phyloP scores from a whole-genome alignment of 768 basidiomycete genomes.

The Leccinum arenicola region DNA sequence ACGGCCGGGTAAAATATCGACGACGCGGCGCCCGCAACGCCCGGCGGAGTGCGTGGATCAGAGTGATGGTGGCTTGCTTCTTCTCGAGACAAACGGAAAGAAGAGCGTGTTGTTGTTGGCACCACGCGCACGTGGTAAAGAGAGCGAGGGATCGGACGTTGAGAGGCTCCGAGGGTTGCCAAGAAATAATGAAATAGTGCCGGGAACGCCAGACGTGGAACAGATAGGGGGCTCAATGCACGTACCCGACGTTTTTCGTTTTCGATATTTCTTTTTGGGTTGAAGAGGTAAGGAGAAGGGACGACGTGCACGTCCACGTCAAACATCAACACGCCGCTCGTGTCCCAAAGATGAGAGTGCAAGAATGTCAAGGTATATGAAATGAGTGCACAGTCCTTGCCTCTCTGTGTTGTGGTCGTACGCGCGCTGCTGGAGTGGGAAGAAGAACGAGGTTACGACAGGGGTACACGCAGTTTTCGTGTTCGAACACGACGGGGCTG shows the following conservation, averaged over 20 bases:
- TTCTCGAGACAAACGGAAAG: constrained; percentile 7
- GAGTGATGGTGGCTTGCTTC: not conserved
- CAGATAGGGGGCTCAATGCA: constrained; percentile 10
- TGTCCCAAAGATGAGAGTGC: not conserved
- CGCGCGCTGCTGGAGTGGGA: constrained; percentile 16
- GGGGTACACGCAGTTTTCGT: constrained; percentile 10
- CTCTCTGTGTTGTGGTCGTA: not conserved
- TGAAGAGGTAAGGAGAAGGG: not conserved
- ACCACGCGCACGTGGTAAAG: not conserved
- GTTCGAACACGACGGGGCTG: constrained; percentile 1
- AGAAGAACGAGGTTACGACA: constrained; percentile 8
- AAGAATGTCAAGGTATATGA: constrained; percentile 10
- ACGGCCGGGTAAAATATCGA: not conserved
- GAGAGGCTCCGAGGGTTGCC: constrained; percentile 19
- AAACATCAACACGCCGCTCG: constrained; percentile 1
- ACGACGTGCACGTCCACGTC: not conserved
- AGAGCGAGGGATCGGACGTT: constrained; percentile 15
- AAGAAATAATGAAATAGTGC: constrained; percentile 11
- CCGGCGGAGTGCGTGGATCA: not conserved
- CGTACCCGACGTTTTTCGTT: not conserved
- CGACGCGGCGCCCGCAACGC: not conserved
- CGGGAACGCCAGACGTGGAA: constrained; percentile 2
- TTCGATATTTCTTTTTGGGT: constrained; percentile 5
- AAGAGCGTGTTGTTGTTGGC: not conserved
- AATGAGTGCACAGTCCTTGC: constrained; percentile 13